Percentiles rank a stretch among this genome's conserved stretches.
Conservation (phyloP, 1,284 basidiomycete species). For the Naganishia sp. region DNA sequence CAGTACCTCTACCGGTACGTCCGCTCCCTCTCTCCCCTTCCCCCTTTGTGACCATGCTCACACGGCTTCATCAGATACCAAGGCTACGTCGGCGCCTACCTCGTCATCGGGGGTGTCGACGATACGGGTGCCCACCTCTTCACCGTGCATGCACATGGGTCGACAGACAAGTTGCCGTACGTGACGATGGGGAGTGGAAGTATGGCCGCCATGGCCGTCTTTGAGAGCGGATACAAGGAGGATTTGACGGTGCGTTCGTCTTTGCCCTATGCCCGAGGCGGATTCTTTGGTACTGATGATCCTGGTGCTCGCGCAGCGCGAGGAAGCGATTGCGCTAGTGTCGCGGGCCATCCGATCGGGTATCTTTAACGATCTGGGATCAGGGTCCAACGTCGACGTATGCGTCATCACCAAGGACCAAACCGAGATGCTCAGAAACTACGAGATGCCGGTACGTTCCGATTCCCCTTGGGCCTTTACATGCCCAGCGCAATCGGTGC, state of each 20-base stretch:
- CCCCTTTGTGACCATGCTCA: background rate
- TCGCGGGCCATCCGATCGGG: slow-evolving; percentile 86
- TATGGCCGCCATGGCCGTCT: slow-evolving; percentile 97
- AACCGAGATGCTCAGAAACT: slow-evolving; percentile 87
- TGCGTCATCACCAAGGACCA: slow-evolving; percentile 83
- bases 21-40: slow-evolving; percentile 27
- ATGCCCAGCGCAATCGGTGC: background rate
- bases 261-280: background rate
- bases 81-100: slow-evolving; percentile 90
- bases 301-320: slow-evolving; percentile 59
- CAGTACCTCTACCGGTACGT: slow-evolving; percentile 77
- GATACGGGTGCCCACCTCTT: slow-evolving; percentile 90
- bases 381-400: slow-evolving; percentile 95
- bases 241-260: slow-evolving; percentile 69
- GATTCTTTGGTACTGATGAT: background rate
- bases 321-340: slow-evolving; percentile 81
- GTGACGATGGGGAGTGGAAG: slow-evolving; percentile 98
- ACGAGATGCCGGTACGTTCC: slow-evolving; percentile 69
- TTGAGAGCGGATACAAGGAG: slow-evolving; percentile 83
- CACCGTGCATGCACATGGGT: slow-evolving; percentile 95
- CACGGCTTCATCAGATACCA: slow-evolving; percentile 69
- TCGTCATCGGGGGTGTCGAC: slow-evolving; percentile 97
- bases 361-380: slow-evolving; percentile 99
- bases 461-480: background rate
- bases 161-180: slow-evolving; percentile 97